Conservation (phyloP, 2,329 filamentous ascomycete genomes). For the Pyricularia grisea region DNA sequence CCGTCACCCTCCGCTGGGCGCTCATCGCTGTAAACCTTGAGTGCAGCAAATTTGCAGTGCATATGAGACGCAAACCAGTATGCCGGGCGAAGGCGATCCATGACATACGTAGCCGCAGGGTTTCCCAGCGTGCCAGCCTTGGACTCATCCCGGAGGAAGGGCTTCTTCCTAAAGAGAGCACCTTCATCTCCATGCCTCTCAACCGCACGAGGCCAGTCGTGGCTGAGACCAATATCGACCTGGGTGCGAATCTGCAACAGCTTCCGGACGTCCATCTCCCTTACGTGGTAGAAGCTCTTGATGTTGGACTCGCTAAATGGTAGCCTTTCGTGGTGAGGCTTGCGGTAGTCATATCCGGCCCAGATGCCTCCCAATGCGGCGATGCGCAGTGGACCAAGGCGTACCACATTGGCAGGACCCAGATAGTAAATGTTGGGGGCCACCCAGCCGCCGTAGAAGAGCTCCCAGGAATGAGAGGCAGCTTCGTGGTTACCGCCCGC, state of each 20-base stretch:
- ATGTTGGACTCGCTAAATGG: slow-evolving; percentile 74
- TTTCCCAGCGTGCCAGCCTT: slow-evolving; percentile 68
- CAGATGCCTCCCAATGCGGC: slow-evolving; percentile 89
- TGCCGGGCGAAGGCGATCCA: slow-evolving; percentile 70
- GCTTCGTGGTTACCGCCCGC: slow-evolving; percentile 95
- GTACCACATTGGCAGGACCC: slow-evolving; percentile 82
- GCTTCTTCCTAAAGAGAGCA: slow-evolving; percentile 64
- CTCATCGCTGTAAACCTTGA: slow-evolving; percentile 39
- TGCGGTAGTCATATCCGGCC: slow-evolving; percentile 83
- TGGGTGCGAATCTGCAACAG: slow-evolving; percentile 76
- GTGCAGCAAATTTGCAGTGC: slow-evolving; percentile 77
- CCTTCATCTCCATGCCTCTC: slow-evolving; percentile 67
- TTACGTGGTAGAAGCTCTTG: slow-evolving; percentile 77
- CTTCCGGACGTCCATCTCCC: slow-evolving; percentile 87
- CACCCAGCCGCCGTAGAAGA: slow-evolving; percentile 95
- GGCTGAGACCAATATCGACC: slow-evolving; percentile 83
- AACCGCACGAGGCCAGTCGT: slow-evolving; percentile 87
- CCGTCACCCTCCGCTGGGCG: slow-evolving; percentile 6
- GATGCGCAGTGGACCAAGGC: slow-evolving; percentile 76
- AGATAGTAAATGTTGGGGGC: slow-evolving; percentile 97
- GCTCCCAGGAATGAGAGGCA: slow-evolving; percentile 78
- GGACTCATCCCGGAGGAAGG: slow-evolving; percentile 67
- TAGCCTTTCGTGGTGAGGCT: slow-evolving; percentile 73
- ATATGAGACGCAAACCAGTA: slow-evolving; percentile 94
- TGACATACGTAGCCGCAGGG: slow-evolving; percentile 66